These are phyloP conservation scores for Wolfiporia cocos DNA, from an alignment of 1,284 basidiomycete species.

Conservation along the genomic window DNA sequence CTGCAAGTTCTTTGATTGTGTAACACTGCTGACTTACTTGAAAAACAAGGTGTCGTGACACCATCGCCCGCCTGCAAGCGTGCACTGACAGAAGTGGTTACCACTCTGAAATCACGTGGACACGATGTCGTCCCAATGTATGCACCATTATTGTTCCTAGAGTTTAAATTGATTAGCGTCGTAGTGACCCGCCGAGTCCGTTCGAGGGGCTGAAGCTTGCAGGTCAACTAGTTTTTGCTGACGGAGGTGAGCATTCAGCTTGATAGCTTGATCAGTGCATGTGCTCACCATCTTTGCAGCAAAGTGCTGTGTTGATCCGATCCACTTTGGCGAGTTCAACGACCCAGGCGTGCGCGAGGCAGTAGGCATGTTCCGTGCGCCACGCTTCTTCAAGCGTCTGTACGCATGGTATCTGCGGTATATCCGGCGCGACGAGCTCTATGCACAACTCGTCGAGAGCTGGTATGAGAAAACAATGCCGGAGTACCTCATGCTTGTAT, in stretches of 20 bases:
- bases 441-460: constrained; percentile 36
- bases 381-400: constrained; percentile 31
- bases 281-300: constrained; percentile 9
- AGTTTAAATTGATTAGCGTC: neutral
- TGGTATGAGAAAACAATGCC: constrained; percentile 38
- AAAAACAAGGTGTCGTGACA: constrained; percentile 38
- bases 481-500: constrained; percentile 55
- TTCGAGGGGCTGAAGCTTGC: constrained; percentile 32
- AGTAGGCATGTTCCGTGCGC: constrained; percentile 29
- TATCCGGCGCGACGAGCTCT: constrained; percentile 20
- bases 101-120: constrained; percentile 38
- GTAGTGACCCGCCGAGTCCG: constrained; percentile 31
- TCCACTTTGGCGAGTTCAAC: constrained; percentile 36
- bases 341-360: constrained; percentile 37
- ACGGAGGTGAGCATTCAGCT: constrained; percentile 25
- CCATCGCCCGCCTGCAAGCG: constrained; percentile 57
- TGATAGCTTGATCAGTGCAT: neutral
- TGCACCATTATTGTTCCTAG: constrained; percentile 8
- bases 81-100: constrained; percentile 46
- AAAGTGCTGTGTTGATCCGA: constrained; percentile 24
- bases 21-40: too few species aligned
- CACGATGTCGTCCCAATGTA: constrained; percentile 47
- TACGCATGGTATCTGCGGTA: constrained; percentile 35
- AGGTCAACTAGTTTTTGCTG: constrained; percentile 32
- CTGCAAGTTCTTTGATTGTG: too few species aligned